Percentiles rank a stretch among this genome's conserved stretches.
These are phyloP conservation scores for Verticillium zaregamsianum DNA, from an alignment of 2,329 filamentous ascomycete genomes.

Conservation along the genomic window DNA sequence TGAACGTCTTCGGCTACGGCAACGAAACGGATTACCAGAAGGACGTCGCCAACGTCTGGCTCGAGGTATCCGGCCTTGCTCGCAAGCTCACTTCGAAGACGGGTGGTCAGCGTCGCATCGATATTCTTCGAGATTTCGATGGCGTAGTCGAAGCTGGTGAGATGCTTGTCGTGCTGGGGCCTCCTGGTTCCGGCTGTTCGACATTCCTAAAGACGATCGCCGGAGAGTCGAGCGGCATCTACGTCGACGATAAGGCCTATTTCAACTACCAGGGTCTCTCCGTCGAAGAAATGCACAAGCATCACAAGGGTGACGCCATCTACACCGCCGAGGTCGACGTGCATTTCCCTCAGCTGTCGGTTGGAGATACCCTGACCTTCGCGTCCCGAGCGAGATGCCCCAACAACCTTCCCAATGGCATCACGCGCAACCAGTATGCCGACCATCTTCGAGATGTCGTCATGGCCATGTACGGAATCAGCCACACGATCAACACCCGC, in stretches of 20 bases:
- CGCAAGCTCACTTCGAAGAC: slow-evolving; percentile 19
- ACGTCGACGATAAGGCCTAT: slow-evolving; percentile 51
- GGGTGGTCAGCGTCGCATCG: slow-evolving; percentile 24
- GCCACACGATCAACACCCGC: slow-evolving; percentile 46
- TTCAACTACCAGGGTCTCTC: slow-evolving; percentile 62
- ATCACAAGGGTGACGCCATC: slow-evolving; percentile 55
- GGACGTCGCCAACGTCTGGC: slow-evolving; percentile 30
- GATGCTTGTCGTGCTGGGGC: slow-evolving; percentile 53
- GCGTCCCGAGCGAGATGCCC: slow-evolving; percentile 51
- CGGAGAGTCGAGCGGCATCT: slow-evolving; percentile 63
- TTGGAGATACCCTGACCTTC: slow-evolving; percentile 57
- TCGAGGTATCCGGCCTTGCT: slow-evolving; percentile 20
- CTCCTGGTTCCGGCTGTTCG: slow-evolving; percentile 53
- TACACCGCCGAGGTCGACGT: slow-evolving; percentile 64
- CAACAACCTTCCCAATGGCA: slow-evolving; percentile 39
- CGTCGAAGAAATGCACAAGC: slow-evolving; percentile 53
- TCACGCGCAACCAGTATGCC: slow-evolving; percentile 34
- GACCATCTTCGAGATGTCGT: slow-evolving; percentile 46
- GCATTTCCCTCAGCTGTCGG: slow-evolving; percentile 54
- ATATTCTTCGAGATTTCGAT: slow-evolving; percentile 46
- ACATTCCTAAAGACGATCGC: slow-evolving; percentile 56
- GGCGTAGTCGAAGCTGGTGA: slow-evolving; percentile 48
- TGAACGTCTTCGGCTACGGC: slow-evolving; percentile 43
- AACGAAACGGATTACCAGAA: slow-evolving; percentile 45
- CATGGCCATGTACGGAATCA: slow-evolving; percentile 50